Percentiles rank a stretch among this genome's conserved stretches.
Evolutionary conservation across 768 basidiomycete species (phyloP).

Genomic region (Nidularia pulvinata): DNA sequence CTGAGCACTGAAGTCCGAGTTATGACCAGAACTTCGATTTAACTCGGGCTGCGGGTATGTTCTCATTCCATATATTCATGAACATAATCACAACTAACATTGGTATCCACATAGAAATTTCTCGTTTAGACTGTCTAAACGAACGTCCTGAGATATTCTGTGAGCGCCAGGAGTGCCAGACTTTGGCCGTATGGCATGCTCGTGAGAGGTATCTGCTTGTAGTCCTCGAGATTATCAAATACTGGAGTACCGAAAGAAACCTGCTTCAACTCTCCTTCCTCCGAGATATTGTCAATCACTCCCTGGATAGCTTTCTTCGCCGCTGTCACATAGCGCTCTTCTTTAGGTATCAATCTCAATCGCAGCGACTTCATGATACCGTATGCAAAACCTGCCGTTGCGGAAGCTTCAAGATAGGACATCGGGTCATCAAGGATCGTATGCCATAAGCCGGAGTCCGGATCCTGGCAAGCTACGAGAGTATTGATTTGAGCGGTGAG

Average conservation of each 20-base stretch:
- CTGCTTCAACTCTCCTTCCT: slow-evolving; percentile 41
- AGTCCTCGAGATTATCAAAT: slow-evolving; percentile 43
- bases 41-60: too few species aligned
- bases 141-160: slow-evolving; percentile 42
- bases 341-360: slow-evolving; percentile 37
- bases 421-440: slow-evolving; percentile 50
- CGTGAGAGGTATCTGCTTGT: slow-evolving; percentile 50
- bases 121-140: slow-evolving; percentile 16
- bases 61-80: too few species aligned
- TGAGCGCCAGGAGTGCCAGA: slow-evolving; percentile 46
- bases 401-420: slow-evolving; percentile 50
- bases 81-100: too few species aligned
- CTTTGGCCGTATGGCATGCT: slow-evolving; percentile 61
- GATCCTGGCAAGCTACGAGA: slow-evolving; percentile 42
- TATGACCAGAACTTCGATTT: too few species aligned
- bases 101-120: too few species aligned
- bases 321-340: slow-evolving; percentile 31
- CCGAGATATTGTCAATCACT: slow-evolving; percentile 41
- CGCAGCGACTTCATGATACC: slow-evolving; percentile 43
- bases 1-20: too few species aligned
- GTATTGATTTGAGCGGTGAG: slow-evolving; percentile 46
- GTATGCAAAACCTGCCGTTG: slow-evolving; percentile 47
- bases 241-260: slow-evolving; percentile 57
- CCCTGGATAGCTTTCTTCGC: slow-evolving; percentile 39
- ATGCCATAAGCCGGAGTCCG: slow-evolving; percentile 47